Conservation (phyloP, 1,139 yeast species). For the Taphrina communis region DNA sequence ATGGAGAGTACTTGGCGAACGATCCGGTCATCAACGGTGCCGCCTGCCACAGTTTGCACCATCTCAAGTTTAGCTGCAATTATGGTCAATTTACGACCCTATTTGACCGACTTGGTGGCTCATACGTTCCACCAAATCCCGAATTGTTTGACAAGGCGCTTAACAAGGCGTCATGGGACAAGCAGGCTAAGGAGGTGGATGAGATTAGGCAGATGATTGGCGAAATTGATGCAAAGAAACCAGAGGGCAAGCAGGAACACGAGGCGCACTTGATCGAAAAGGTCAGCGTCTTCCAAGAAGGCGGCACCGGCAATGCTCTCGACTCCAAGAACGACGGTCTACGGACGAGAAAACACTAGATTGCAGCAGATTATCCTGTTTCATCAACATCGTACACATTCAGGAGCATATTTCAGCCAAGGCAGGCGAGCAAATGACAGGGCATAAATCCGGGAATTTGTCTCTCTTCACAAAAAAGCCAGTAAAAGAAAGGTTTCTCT, state of each 20-base stretch:
- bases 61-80: slow-evolving; percentile 93
- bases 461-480: too few relatives aligned
- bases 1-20: slow-evolving; percentile 91
- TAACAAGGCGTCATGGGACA: slow-evolving; percentile 69
- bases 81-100: slow-evolving; percentile 97
- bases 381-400: too few relatives aligned
- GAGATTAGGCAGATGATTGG: slow-evolving; percentile 78
- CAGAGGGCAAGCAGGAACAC: slow-evolving; percentile 32
- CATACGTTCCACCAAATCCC: slow-evolving; percentile 90
- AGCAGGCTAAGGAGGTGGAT: slow-evolving; percentile 79
- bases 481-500: too few relatives aligned
- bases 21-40: slow-evolving; percentile 96
- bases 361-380: too few relatives aligned
- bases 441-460: too few relatives aligned
- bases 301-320: slow-evolving; percentile 14
- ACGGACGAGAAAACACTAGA: neutral
- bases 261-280: slow-evolving; percentile 37
- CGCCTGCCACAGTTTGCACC: slow-evolving; percentile 97
- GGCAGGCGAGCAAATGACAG: too few relatives aligned
- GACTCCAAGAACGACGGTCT: neutral
- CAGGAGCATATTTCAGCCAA: too few relatives aligned
- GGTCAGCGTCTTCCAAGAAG: slow-evolving; percentile 38
- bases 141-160: slow-evolving; percentile 73
- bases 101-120: slow-evolving; percentile 95
- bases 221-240: slow-evolving; percentile 58